Evolutionary conservation across 2,329 filamentous ascomycete species (phyloP).

Genomic region (Sporothrix brasiliensis): DNA sequence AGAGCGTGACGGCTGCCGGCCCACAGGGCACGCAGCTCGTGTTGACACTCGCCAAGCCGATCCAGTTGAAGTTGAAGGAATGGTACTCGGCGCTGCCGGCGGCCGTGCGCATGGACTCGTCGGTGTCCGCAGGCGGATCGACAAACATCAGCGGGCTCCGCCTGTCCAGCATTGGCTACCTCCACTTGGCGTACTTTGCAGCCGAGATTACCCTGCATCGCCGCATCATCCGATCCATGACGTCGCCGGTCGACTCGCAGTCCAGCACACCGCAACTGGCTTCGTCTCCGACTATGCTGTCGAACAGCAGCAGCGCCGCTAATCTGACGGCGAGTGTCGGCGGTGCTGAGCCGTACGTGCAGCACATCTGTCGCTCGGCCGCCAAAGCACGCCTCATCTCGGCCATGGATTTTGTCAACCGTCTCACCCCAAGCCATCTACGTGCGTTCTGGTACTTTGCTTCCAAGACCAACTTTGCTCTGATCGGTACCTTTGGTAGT

Average conservation of each 20-base stretch:
- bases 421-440: conserved; percentile 81
- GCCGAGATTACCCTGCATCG: conserved; percentile 92
- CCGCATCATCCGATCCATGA: conserved; percentile 82
- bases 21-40: conserved; percentile 72
- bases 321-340: conserved; percentile 33
- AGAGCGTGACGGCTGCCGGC: conserved; percentile 67
- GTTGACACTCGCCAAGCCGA: conserved; percentile 74
- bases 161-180: conserved; percentile 69
- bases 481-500: conserved; percentile 92
- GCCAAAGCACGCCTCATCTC: conserved; percentile 93
- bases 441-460: conserved; percentile 93
- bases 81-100: conserved; percentile 75
- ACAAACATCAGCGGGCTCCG: conserved; percentile 48
- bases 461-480: conserved; percentile 85
- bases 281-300: conserved; percentile 31
- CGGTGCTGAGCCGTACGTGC: conserved; percentile 73
- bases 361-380: conserved; percentile 89
- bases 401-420: conserved; percentile 96
- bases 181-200: conserved; percentile 91
- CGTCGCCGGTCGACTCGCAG: conserved; percentile 48
- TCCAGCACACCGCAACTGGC: conserved; percentile 39
- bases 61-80: conserved; percentile 79
- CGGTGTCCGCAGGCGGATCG: conserved; percentile 47
- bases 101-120: conserved; percentile 66
- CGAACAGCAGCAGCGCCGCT: conserved; percentile 37